Evolutionary conservation across 371 early-diverging fungal genomes (phyloP).

Genomic region (Apophysomyces elegans): DNA sequence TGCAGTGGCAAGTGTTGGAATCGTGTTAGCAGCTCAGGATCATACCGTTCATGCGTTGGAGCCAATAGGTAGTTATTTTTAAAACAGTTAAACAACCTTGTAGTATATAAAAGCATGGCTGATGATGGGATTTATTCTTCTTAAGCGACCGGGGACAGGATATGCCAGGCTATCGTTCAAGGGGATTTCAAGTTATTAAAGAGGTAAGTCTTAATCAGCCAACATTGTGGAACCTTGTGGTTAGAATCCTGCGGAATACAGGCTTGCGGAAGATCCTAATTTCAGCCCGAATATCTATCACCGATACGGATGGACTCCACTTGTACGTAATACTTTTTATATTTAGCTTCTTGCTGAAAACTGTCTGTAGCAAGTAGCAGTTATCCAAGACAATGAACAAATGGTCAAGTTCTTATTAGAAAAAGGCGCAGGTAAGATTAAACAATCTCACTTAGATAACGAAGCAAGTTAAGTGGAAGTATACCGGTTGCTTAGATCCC

Average conservation of each 20-base stretch:
- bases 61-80: background rate
- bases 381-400: conserved; percentile 52
- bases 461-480: no score
- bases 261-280: conserved; percentile 49
- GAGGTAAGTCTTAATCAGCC: conserved; percentile 28
- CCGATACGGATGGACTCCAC: conserved; percentile 54
- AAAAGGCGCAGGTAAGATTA: conserved; percentile 45
- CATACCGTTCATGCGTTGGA: background rate
- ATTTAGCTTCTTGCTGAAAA: background rate
- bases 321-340: conserved; percentile 31
- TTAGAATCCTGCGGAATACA: conserved; percentile 13
- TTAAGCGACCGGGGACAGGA: conserved; percentile 39
- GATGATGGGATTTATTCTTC: no score
- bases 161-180: conserved; percentile 51
- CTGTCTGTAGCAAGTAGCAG: conserved; percentile 48
- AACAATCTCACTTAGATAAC: background rate
- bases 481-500: conserved; percentile 33
- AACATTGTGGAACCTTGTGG: background rate
- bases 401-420: conserved; percentile 50
- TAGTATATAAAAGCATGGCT: background rate
- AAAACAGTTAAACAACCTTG: background rate
- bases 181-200: conserved; percentile 43
- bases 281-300: conserved; percentile 52
- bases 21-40: background rate
- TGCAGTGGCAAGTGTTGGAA: background rate